A percentile compares a stretch with the other conserved stretches of the same genome.
phyloP scores from a whole-genome alignment of 2,329 filamentous ascomycete genomes.

The Fusarium humuli region DNA sequence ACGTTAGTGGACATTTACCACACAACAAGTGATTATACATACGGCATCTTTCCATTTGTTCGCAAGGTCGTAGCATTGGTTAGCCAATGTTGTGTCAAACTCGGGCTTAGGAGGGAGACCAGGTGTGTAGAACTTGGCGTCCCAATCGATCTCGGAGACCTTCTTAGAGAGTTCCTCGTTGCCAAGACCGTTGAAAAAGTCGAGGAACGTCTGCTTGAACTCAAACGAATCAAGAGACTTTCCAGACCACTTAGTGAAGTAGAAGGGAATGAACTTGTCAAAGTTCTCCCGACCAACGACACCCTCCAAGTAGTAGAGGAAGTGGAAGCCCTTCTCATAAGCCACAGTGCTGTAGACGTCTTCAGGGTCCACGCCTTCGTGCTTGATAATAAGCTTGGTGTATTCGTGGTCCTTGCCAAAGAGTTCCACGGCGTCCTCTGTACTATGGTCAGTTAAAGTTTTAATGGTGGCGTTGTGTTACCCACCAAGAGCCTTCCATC shows the following conservation, averaged over 20 bases:
- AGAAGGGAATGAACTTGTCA: slow-evolving; percentile 95
- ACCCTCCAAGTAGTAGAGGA: slow-evolving; percentile 90
- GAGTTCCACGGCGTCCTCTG: slow-evolving; percentile 79
- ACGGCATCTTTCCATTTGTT: slow-evolving; percentile 79
- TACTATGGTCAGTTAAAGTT: slow-evolving; percentile 22
- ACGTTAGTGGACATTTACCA: slow-evolving; percentile 43
- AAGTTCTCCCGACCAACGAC: slow-evolving; percentile 87
- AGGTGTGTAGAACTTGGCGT: slow-evolving; percentile 87
- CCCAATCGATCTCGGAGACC: slow-evolving; percentile 84
- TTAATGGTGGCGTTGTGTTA: background rate
- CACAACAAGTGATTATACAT: slow-evolving; percentile 46
- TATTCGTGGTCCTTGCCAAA: slow-evolving; percentile 90
- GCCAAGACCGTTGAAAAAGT: slow-evolving; percentile 78
- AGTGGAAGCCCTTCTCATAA: slow-evolving; percentile 97
- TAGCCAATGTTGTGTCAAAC: slow-evolving; percentile 89
- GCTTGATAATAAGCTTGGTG: slow-evolving; percentile 88
- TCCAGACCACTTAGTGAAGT: slow-evolving; percentile 86
- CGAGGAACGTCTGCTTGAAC: slow-evolving; percentile 88
- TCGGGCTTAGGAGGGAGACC: slow-evolving; percentile 90
- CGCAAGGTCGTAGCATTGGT: slow-evolving; percentile 85
- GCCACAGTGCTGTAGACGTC: slow-evolving; percentile 93
- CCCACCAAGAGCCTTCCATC: slow-evolving; percentile 85
- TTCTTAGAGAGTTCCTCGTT: slow-evolving; percentile 74
- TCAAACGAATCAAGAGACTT: slow-evolving; percentile 94
- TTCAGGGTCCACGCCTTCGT: slow-evolving; percentile 92